Base-by-base conservation (phyloP, 768 basidiomycete genomes). In the Auricularia sp. region DNA sequence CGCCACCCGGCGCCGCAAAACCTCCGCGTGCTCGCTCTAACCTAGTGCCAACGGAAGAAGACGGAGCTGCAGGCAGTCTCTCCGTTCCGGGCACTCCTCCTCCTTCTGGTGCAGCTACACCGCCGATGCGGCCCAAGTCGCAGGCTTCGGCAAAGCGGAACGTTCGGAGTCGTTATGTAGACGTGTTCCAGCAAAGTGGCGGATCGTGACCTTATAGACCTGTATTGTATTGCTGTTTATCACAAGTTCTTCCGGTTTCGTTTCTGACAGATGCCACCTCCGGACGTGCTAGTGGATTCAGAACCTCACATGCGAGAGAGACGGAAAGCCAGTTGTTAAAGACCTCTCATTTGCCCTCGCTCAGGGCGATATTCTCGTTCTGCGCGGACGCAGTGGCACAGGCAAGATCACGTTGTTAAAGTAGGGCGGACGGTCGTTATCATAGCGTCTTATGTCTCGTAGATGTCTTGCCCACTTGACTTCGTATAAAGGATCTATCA, bases 371-470 rank as follows among this genome's bases (percentile, higher is more conserved):
- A 79, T 94, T 36, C 67, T 94, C 47, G 78, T 92, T 16, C 70
- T 95, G n/a, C 87, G 85, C 66, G 94, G 92, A 10, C 84, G 83
- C 69, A 89, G 87, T 67, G 94, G 94, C 8, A 83, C 83, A 21
- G 94, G 92, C 83, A 84, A 66, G 73, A 85, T 87, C 1, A 93
- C 92, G 0, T 75, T 96, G 62, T 74, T 95, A 56, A 95, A 94
- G 74, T 93, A 13, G 21, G 16, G 1, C 21, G 18, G 18, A 5
- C 47, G 10, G 11, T 51, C 21, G 47, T 6, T 18, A 6, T 51
- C 11, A 8, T 18, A 45, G 47, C 16, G 14, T 6, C 21, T 51
- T 6, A 51, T 18, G 10, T 51, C 39, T 7, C 6, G 11, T 18
- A 51, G 47, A 51, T 51, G 90, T 70, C 79, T 95, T 29, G 85